These are phyloP conservation scores for Plasmopara viticola DNA, from an alignment of 352 stramenopile species.

Conservation along the genomic window DNA sequence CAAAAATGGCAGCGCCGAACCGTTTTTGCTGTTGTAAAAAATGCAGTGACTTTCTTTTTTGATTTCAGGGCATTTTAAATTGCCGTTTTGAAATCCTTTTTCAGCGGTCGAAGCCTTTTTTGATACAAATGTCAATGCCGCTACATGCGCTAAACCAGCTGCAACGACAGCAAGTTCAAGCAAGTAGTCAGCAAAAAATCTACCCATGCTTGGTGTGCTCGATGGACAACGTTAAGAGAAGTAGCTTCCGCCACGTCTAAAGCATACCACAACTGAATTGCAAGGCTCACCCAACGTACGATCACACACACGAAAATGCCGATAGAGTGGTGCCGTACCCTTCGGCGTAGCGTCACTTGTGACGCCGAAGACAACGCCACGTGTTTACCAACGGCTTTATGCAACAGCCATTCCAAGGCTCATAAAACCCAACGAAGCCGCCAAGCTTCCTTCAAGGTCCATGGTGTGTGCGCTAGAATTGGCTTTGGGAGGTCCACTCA, in stretches of 20 bases:
- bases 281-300: constrained; percentile 6
- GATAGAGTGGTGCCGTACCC: constrained; percentile 23
- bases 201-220: constrained; percentile 35
- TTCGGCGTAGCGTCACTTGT: constrained; percentile 2
- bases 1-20: too few species aligned
- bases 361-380: constrained; percentile 12
- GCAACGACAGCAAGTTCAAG: not conserved
- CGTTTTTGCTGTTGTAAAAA: too few species aligned
- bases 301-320: constrained; percentile 10
- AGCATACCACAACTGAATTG: not conserved
- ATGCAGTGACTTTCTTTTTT: too few species aligned
- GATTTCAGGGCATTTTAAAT: too few species aligned
- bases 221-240: constrained; percentile 60
- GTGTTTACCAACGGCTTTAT: constrained; percentile 2
- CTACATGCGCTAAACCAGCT: not conserved
- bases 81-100: too few species aligned
- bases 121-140: too few species aligned
- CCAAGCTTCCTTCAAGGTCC: constrained; percentile 15
- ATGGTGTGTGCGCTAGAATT: constrained; percentile 11
- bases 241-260: constrained; percentile 24
- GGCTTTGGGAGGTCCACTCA: constrained; percentile 8
- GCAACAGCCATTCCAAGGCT: constrained; percentile 8
- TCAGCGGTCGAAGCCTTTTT: too few species aligned
- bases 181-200: not conserved
- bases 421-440: constrained; percentile 5